phyloP scores from a whole-genome alignment of 2,329 filamentous ascomycete genomes.

The Ceratocystis alfenasii region DNA sequence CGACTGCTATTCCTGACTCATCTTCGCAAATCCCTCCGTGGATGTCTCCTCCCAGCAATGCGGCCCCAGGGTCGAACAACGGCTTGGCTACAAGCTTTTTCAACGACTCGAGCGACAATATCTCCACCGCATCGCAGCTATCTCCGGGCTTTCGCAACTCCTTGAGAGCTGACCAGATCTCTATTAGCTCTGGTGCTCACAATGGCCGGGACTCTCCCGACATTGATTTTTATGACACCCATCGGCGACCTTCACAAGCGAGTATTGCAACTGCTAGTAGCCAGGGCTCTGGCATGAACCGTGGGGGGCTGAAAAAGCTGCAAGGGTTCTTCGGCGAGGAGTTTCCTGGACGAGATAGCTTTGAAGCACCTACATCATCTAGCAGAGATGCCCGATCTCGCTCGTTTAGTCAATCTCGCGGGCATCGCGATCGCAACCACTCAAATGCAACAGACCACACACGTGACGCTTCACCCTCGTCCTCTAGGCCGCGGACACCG shows the following conservation, averaged over 20 bases:
- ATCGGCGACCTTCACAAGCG: conserved; percentile 70
- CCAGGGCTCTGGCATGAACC: conserved; percentile 62
- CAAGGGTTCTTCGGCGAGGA: conserved; percentile 92
- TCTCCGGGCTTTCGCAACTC: conserved; percentile 53
- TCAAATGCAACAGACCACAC: conserved; percentile 64
- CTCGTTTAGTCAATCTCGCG: conserved; percentile 47
- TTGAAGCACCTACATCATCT: conserved; percentile 53
- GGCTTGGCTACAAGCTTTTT: conserved; percentile 50
- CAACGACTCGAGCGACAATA: conserved; percentile 62
- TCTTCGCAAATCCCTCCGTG: conserved; percentile 47
- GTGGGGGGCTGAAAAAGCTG: conserved; percentile 64
- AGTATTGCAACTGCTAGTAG: conserved; percentile 81
- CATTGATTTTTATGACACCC: conserved; percentile 42
- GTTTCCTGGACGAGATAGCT: conserved; percentile 60
- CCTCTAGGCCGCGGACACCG: conserved; percentile 71
- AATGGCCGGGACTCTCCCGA: conserved; percentile 47
- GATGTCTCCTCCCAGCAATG: conserved; percentile 35
- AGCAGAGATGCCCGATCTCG: conserved; percentile 51
- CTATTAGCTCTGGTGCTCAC: conserved; percentile 26
- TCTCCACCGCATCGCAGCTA: conserved; percentile 50
- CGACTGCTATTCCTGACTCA: conserved; percentile 42
- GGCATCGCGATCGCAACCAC: conserved; percentile 63
- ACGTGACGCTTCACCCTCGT: conserved; percentile 60
- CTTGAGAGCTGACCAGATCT: conserved; percentile 19
- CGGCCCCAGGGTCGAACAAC: conserved; percentile 25